Evolutionary conservation across 345 rosid genomes (phyloP), one percentile per base, ranked within the genome.

Genomic region (Gossypium thurberi): DNA sequence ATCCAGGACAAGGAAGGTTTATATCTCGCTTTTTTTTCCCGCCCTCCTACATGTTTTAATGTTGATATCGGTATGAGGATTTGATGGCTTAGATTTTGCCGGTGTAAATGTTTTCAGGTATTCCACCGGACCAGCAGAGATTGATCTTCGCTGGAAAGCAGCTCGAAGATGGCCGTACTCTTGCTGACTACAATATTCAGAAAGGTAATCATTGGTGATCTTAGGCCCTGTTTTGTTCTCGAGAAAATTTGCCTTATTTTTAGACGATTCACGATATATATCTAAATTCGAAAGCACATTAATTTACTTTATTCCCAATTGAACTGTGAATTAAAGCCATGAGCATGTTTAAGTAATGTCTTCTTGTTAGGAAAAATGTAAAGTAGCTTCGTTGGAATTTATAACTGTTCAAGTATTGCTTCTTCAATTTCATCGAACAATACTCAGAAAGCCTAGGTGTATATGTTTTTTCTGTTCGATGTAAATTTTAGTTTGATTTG

Each of bases 1-100:
- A 88, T 86, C 74, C 91, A 88, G 84, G 92, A 88, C 81, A 88
- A 88, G 84, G 90, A 86, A 81, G 90, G 92, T 84, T 13, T 1
- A 5, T 26, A 6, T 15, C n/a, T 21, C 21, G 5, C 20, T 37
- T 8, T 14, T 60, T 44, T 48, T 4, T 1, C 6, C 15, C 6
- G 13, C 53, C 15, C 0, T 13, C 21, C 10, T 42, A 3, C 20
- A 20, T 33, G 50, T 7, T 15, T 44, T 46, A 21, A 11, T 3
- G n/a, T 69, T 44, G 18, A 20, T 11, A 17, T 80, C 1, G 1
- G 12, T 51, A 15, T 6, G 56, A 15, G 17, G 57, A 62, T 76
- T 50, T 59, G 53, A 56, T 20, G 13, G 12, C 26, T 56, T 56
- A 9, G 60, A 56, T 20, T 20, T 33, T 56, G 10, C 21, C 56